Evolutionary conservation across 2,329 filamentous ascomycete genomes (phyloP).

Genomic region (Colletotrichum sidae): DNA sequence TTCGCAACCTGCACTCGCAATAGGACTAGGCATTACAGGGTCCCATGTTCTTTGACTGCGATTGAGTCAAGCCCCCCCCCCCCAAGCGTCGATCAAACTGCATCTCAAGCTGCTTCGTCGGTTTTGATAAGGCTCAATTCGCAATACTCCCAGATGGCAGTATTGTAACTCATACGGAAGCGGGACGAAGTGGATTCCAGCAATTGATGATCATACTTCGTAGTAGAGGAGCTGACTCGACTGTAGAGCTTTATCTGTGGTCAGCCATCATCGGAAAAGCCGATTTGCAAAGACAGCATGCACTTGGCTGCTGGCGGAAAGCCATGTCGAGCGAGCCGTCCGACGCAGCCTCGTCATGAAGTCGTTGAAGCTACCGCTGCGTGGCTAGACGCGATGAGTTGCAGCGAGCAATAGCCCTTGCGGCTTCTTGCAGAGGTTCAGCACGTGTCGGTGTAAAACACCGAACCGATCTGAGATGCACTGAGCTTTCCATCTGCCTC

Average conservation of each 20-base stretch:
- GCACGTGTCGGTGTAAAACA: too few species aligned
- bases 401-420: too few species aligned
- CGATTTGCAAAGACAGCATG: background rate
- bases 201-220: background rate
- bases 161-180: background rate
- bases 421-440: too few species aligned
- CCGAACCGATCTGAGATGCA: too few species aligned
- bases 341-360: too few species aligned
- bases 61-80: constrained; percentile 28
- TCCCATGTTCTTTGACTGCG: background rate
- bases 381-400: too few species aligned
- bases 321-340: too few species aligned
- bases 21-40: constrained; percentile 6
- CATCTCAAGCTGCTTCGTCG: constrained; percentile 15
- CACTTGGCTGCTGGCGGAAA: too few species aligned
- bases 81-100: constrained; percentile 31
- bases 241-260: background rate
- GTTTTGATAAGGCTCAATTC: constrained; percentile 24
- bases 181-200: constrained; percentile 11
- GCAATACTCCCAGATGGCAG: constrained; percentile 11
- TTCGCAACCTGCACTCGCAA: constrained; percentile 16
- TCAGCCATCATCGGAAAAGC: constrained; percentile 14
- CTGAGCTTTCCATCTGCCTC: too few species aligned
- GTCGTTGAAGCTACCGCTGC: too few species aligned
- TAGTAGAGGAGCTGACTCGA: constrained; percentile 19